phyloP scores from a whole-genome alignment of 768 basidiomycete species.

The Tylopilus felleus region DNA sequence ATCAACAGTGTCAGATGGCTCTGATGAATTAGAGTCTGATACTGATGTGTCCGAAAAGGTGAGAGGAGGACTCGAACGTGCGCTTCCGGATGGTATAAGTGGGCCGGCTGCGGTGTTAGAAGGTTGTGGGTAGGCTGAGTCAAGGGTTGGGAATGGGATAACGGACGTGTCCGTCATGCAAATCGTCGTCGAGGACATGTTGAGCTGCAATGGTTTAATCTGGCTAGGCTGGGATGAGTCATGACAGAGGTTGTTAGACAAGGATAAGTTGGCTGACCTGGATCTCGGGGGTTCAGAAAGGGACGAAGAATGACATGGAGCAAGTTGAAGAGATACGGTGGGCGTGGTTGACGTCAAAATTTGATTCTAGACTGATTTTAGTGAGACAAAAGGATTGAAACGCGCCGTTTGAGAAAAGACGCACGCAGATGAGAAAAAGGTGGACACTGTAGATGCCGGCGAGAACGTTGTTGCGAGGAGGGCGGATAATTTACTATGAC shows the following conservation, averaged over 20 bases:
- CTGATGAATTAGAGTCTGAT: slow-evolving; percentile 6
- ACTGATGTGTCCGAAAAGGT: slow-evolving; percentile 15
- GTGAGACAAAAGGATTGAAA: slow-evolving; percentile 9
- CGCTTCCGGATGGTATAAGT: slow-evolving; percentile 57
- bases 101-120: slow-evolving; percentile 57
- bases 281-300: slow-evolving; percentile 11
- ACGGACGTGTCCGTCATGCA: slow-evolving; percentile 25
- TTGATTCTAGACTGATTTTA: slow-evolving; percentile 10
- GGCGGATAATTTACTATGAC: slow-evolving; percentile 19
- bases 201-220: neutral
- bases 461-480: slow-evolving; percentile 5
- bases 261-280: slow-evolving; percentile 3
- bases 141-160: slow-evolving; percentile 27
- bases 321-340: slow-evolving; percentile 1
- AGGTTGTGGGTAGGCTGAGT: slow-evolving; percentile 28
- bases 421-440: slow-evolving; percentile 5
- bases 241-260: neutral
- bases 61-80: slow-evolving; percentile 8
- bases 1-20: slow-evolving; percentile 4
- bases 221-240: neutral
- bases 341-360: slow-evolving; percentile 10
- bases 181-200: slow-evolving; percentile 24
- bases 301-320: slow-evolving; percentile 18
- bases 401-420: slow-evolving; percentile 5
- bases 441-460: slow-evolving; percentile 2